phyloP scores from a whole-genome alignment of 495 filamentous ascomycete genomes.

The Penicillium antarcticum region DNA sequence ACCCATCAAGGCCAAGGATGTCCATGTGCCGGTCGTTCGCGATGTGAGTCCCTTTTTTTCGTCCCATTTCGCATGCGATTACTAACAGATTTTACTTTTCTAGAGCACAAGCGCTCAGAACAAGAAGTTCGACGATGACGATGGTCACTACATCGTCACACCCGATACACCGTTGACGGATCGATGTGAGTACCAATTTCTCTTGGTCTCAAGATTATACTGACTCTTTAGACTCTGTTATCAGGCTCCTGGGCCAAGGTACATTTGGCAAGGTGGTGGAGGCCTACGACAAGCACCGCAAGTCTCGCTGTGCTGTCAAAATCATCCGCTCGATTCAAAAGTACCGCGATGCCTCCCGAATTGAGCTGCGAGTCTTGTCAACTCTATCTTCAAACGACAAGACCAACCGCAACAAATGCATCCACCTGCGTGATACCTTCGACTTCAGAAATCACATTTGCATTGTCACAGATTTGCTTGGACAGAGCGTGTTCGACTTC shows the following conservation, averaged over 20 bases:
- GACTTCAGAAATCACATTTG: slow-evolving; percentile 98
- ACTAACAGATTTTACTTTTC: slow-evolving; percentile 12
- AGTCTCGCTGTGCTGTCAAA: slow-evolving; percentile 86
- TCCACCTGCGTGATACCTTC: slow-evolving; percentile 95
- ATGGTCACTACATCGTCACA: slow-evolving; percentile 91
- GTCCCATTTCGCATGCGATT: neutral
- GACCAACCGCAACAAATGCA: slow-evolving; percentile 92
- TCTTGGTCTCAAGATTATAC: slow-evolving; percentile 3
- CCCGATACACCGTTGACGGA: slow-evolving; percentile 80
- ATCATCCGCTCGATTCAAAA: slow-evolving; percentile 98
- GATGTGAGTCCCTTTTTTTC: slow-evolving; percentile 74
- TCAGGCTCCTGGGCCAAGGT: slow-evolving; percentile 86
- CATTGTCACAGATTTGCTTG: slow-evolving; percentile 95
- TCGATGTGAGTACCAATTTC: slow-evolving; percentile 64
- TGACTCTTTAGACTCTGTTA: slow-evolving; percentile 68
- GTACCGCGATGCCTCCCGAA: slow-evolving; percentile 94
- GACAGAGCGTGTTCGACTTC: slow-evolving; percentile 98
- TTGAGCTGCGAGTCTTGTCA: slow-evolving; percentile 88
- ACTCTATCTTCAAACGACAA: slow-evolving; percentile 88
- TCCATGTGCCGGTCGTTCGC: slow-evolving; percentile 72
- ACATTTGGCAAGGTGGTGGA: slow-evolving; percentile 98
- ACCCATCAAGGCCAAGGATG: slow-evolving; percentile 87
- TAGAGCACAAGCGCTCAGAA: slow-evolving; percentile 44
- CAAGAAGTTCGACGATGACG: slow-evolving; percentile 84
- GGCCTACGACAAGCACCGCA: slow-evolving; percentile 72